Evolutionary conservation across 495 filamentous ascomycete species (phyloP).

Genomic region (Trichocladium uniseriatum): DNA sequence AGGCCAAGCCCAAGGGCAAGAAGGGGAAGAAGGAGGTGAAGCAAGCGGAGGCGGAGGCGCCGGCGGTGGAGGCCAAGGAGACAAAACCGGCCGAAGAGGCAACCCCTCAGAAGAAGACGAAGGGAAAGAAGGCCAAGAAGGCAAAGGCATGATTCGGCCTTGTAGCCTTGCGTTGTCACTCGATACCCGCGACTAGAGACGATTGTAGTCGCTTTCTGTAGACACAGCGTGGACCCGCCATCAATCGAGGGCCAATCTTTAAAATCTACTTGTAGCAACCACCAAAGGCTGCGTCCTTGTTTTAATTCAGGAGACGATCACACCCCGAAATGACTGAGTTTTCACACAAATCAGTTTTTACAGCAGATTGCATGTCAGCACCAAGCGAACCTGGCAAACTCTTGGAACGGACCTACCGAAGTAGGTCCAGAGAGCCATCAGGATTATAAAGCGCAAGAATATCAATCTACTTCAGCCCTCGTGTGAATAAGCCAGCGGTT

Average conservation of each 20-base stretch:
- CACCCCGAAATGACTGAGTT: no score
- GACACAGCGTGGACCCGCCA: background rate
- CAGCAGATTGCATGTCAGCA: no score
- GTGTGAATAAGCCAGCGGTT: constrained; percentile 19
- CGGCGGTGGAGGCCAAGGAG: constrained; percentile 8
- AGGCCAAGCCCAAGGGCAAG: constrained; percentile 13
- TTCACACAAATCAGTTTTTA: no score
- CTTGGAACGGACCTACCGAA: constrained; percentile 13
- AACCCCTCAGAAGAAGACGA: constrained; percentile 17
- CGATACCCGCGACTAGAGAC: constrained; percentile 6
- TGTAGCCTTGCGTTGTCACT: constrained; percentile 1
- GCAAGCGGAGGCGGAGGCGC: constrained; percentile 3
- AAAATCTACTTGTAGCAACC: no score
- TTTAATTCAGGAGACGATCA: no score
- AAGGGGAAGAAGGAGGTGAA: constrained; percentile 11
- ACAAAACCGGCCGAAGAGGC: constrained; percentile 13
- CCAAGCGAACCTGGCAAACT: constrained; percentile 33
- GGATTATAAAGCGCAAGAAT: constrained; percentile 29
- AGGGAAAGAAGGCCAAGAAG: constrained; percentile 27
- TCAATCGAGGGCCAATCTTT: no score
- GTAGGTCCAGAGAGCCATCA: constrained; percentile 16
- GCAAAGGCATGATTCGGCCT: constrained; percentile 31
- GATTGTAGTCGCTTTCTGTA: background rate
- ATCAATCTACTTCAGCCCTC: constrained; percentile 27
- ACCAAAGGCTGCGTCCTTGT: no score